Evolutionary conservation across 2,329 filamentous ascomycete species (phyloP), one percentile per base, ranked within the genome.

Genomic region (Triangularia verruculosa): DNA sequence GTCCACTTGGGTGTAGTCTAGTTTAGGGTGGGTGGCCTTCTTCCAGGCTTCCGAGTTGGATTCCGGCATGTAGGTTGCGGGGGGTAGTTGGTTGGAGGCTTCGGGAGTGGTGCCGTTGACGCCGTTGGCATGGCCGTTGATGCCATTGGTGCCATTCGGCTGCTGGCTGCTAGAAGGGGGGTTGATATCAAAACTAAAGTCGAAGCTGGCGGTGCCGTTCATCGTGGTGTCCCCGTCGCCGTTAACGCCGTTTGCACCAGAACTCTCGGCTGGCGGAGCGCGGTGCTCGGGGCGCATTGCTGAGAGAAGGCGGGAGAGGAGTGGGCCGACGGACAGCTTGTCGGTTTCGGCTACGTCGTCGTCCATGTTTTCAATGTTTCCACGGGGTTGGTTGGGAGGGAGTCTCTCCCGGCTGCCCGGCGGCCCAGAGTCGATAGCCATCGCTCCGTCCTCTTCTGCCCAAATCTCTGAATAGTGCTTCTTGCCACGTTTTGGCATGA

Each of bases 311-410:
- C 95, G 89, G 20, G 90, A 87, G 24, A 96, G 81, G n/a, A 97
- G 79, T 0, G 95, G 95, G 0, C 93, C 93, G 58, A 93, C 88
- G 0, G 93, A 97, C 20, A 99, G 81, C 70, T 94, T 90, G 70
- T 97, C 93, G 0, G 91, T 95, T 74, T 96, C 93, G 47, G 89
- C 88, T n/a, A 91, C 84, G 13, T 92, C 88, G 72, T 99, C 95
- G 60, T 88, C 89, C 80, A 99, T 87, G 67, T 91, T 86, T 43
- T 98, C 94, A 61, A 97, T 92, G 67, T 79, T 90, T 22, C 95
- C 94, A 43, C 93, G 88, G 1, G 93, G 83, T 70, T 95, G 89
- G 72, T 97, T 97, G 1, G 90, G 83, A 0, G 91, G 85, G 6
- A 92, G 82, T 68, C 86, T 88, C 62, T 92, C 88, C 47, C 83